Percentiles rank a stretch among this genome's conserved stretches.
Conservation (phyloP, 1,284 basidiomycete species). For the Trichosporon ovoides region DNA sequence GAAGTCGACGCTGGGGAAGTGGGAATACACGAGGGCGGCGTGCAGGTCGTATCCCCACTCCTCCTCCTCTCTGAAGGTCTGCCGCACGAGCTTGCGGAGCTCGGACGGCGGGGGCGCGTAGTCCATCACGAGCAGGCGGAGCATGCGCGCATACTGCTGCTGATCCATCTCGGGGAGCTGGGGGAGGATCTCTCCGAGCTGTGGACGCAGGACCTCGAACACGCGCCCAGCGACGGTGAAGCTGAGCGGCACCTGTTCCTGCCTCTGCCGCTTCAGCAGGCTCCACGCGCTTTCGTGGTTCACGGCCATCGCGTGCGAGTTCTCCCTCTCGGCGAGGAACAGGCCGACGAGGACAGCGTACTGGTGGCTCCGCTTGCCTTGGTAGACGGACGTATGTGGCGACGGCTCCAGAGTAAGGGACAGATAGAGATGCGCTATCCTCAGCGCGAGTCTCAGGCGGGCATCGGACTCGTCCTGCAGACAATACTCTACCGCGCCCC, state of each 20-base stretch:
- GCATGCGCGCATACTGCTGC: background rate
- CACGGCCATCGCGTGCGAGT: background rate
- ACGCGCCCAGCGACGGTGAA: background rate
- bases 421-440: background rate
- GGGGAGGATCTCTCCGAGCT: background rate
- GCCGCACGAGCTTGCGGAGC: constrained; percentile 20
- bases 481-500: background rate
- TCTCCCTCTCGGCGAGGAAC: background rate
- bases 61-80: constrained; percentile 2
- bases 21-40: constrained; percentile 2
- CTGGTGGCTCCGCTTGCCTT: background rate
- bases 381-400: background rate
- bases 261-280: background rate
- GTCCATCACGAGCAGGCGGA: background rate
- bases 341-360: background rate
- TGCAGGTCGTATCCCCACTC: background rate
- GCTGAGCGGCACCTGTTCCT: background rate
- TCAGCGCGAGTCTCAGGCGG: background rate
- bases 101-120: constrained; percentile 27
- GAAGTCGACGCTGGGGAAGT: constrained; percentile 6
- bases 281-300: background rate
- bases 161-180: background rate
- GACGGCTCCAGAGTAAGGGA: background rate
- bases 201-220: background rate
- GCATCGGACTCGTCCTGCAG: background rate